Evolutionary conservation across 306 rosid genomes (phyloP).

Genomic region (Casuarina cunninghamiana): DNA sequence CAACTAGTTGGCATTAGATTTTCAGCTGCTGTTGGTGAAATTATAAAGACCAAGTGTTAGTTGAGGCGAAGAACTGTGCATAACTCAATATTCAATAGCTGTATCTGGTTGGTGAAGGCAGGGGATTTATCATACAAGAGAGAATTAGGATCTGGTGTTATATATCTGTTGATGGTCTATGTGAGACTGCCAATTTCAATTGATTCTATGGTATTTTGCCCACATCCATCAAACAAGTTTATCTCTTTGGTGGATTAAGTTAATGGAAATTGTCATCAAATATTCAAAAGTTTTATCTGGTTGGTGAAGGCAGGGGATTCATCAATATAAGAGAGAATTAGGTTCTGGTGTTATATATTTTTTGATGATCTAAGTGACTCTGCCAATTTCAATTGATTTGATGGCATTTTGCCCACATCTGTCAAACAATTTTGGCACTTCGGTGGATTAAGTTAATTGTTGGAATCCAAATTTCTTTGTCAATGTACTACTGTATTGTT

Average conservation of each 20-base stretch:
- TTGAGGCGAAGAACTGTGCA: neutral
- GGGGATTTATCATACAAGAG: neutral
- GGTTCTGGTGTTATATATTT: neutral
- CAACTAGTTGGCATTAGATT: neutral
- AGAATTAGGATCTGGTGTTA: neutral
- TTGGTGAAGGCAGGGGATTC: neutral
- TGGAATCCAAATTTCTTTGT: too few species aligned
- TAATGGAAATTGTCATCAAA: neutral
- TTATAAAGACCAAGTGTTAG: neutral
- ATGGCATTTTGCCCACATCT: neutral
- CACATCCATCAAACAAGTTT: neutral
- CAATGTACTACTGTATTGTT: too few species aligned
- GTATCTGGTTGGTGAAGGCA: neutral
- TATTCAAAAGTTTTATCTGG: neutral
- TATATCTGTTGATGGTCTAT: neutral
- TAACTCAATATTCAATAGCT: neutral
- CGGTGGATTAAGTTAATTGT: neutral
- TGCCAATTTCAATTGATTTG: neutral
- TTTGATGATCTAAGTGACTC: neutral
- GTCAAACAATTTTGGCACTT: neutral
- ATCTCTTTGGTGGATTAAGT: neutral
- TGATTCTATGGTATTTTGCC: neutral
- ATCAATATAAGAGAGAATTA: neutral
- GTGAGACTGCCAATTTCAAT: neutral
- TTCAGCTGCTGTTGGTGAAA: conserved; percentile 1